Evolutionary conservation across 2,329 filamentous ascomycete genomes (phyloP).

Genomic region (Talaromyces sp.): DNA sequence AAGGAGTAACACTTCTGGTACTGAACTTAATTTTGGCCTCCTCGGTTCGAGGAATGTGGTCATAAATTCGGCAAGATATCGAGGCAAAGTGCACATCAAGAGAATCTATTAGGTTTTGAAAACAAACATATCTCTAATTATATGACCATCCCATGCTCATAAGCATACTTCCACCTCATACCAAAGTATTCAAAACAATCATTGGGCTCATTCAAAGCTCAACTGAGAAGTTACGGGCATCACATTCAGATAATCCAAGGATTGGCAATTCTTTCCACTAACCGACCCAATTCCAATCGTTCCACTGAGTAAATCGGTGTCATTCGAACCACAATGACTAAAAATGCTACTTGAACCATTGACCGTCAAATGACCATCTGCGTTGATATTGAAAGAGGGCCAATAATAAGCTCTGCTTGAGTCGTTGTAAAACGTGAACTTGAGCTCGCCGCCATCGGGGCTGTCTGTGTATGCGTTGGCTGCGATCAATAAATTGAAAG

Average conservation of each 20-base stretch:
- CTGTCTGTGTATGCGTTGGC: slow-evolving; percentile 1
- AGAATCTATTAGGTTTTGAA: not conserved
- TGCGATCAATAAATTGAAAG: not conserved
- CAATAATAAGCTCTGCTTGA: not conserved
- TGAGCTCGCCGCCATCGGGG: not conserved
- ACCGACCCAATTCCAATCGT: not conserved
- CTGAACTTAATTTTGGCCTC: no score
- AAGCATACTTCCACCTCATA: no score
- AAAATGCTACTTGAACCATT: not conserved
- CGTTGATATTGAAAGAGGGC: not conserved
- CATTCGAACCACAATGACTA: not conserved
- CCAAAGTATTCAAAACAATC: not conserved
- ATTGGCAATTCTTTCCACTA: not conserved
- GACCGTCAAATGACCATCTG: not conserved
- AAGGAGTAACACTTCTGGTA: no score
- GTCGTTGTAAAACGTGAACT: not conserved
- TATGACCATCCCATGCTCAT: not conserved
- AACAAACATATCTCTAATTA: not conserved
- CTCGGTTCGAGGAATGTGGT: no score
- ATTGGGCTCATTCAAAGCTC: not conserved
- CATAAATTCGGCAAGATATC: no score
- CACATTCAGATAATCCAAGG: not conserved
- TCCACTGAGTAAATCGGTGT: not conserved
- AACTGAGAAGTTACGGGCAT: not conserved
- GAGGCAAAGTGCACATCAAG: no score